phyloP scores from a whole-genome alignment of 2,329 filamentous ascomycete genomes.

The Orbilia quercus region DNA sequence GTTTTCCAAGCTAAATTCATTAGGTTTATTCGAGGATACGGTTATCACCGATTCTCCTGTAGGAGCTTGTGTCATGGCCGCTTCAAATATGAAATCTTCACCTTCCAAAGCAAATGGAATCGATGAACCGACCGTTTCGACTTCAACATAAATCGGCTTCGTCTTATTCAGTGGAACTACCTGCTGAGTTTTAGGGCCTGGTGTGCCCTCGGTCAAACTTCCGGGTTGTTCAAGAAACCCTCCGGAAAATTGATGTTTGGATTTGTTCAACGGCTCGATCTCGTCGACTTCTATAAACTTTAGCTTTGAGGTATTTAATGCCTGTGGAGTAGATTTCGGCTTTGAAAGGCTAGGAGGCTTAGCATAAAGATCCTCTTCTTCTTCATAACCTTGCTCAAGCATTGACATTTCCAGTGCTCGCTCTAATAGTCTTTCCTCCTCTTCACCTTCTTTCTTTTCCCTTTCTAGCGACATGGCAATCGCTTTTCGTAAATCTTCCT shows the following conservation, averaged over 20 bases:
- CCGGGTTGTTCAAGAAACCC: neutral
- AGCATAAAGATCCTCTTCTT: neutral
- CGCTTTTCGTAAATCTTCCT: conserved; percentile 68
- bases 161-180: conserved; percentile 4
- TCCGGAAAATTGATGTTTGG: neutral
- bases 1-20: conserved; percentile 69
- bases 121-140: neutral
- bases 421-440: conserved; percentile 63
- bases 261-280: neutral
- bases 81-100: conserved; percentile 36
- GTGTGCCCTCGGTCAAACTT: neutral
- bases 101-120: conserved; percentile 47
- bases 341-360: neutral
- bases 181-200: too few relatives aligned
- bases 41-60: conserved; percentile 63
- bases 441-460: conserved; percentile 69
- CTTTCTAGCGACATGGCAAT: conserved; percentile 66
- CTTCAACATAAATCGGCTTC: conserved; percentile 9
- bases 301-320: conserved; percentile 35
- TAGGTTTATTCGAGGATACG: conserved; percentile 60
- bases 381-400: conserved; percentile 14
- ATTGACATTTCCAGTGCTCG: conserved; percentile 45
- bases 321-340: neutral
- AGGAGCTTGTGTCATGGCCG: conserved; percentile 4
- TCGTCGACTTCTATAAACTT: conserved; percentile 44